Base-by-base conservation (phyloP, 164 flowering plant genomes). In the Dillenia turbinata region DNA sequence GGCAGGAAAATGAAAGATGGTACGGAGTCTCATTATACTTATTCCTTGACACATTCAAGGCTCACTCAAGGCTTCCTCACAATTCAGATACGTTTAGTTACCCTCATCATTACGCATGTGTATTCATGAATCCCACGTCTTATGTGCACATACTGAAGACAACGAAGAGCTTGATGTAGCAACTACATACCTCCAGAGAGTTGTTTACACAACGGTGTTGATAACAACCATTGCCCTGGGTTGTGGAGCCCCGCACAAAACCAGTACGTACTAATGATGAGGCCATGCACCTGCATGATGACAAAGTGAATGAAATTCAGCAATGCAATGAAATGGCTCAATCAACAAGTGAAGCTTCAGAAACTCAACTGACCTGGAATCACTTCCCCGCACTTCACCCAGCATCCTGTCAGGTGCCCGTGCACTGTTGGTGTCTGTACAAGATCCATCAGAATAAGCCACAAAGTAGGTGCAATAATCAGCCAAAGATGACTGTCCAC, bases 361-460 rank as follows among this genome's bases (percentile, higher is more conserved):
- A 22, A 44, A 57, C 62, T 65, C 62, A 48, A 16, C 75, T 66
- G 50, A 91, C 99, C 99, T 89, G 22, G 99, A 95, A 72, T 62
- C 80, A 73, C 90, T 79, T 64, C 97, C 99, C 24, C 99, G 89
- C 69, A 95, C 89, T 84, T 95, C 99, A 68, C 99, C 99, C 78
- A 95, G 76, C 99, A 95, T 92, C 73, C 92, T 84, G 78, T 95
- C 99, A 57, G 99, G 99, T 54, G 94, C 81, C 12, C 99, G 78
- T 56, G 97, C 96, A 82, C 97, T 87, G 62, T 86, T 89, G 48
- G 85, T 78, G 72, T 95, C 97, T 60, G 96, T 89, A 75, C 99
- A 95, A 66, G 97, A 95, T 54, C 99, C 99, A 81, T 95, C 99
- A n/a, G 99, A 95, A 71, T 95, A 95, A 49, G 99, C 96, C 22